These are phyloP conservation scores for Aspergillus flavus DNA, from an alignment of 2,329 filamentous ascomycete genomes.

Conservation along the genomic window DNA sequence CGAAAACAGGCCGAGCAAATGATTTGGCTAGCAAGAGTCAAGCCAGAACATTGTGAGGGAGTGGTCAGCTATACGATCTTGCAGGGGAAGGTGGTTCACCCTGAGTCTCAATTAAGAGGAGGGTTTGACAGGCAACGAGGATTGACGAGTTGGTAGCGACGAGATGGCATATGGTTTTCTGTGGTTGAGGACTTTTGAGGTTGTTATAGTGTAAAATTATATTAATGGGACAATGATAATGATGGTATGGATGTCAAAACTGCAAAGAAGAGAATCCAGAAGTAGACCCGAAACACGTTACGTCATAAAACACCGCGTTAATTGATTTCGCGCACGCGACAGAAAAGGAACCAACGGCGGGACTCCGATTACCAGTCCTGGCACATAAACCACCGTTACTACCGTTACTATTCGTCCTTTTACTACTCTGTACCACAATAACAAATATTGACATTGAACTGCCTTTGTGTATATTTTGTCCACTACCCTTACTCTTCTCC, in stretches of 20 bases:
- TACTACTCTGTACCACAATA: not conserved
- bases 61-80: constrained; percentile 82
- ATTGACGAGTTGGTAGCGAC: constrained; percentile 62
- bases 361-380: not conserved
- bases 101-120: constrained; percentile 76
- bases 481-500: not conserved
- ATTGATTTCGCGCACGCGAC: constrained; percentile 31
- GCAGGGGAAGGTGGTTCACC: constrained; percentile 87
- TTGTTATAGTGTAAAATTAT: not conserved
- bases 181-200: not conserved
- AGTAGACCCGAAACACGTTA: constrained; percentile 18
- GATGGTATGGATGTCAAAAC: not conserved
- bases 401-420: not conserved
- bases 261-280: no score
- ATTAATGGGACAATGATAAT: not conserved
- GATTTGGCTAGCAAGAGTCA: constrained; percentile 88
- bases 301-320: constrained; percentile 32
- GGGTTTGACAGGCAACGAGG: constrained; percentile 78
- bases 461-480: not conserved
- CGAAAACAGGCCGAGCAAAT: constrained; percentile 52
- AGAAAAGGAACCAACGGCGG: constrained; percentile 8
- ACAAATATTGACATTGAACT: not conserved
- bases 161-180: accelerated
- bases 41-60: constrained; percentile 85
- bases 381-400: not conserved